Evolutionary conservation across 2,329 filamentous ascomycete species (phyloP).

Genomic region (Colletotrichum cereale): DNA sequence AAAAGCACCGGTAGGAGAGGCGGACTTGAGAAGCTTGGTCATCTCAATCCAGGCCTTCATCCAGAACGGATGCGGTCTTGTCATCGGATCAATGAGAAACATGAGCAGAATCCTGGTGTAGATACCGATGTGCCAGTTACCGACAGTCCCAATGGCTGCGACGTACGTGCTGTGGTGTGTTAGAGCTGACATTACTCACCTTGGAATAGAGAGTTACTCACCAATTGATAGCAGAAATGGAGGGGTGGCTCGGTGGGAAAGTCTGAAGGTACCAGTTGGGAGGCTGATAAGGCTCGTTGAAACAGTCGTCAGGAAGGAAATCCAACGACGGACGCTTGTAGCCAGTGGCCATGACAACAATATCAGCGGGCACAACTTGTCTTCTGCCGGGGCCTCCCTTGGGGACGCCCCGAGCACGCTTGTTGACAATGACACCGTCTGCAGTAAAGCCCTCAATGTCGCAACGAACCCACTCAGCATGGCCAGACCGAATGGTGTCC

Average conservation of each 20-base stretch:
- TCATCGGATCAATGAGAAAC: constrained; percentile 85
- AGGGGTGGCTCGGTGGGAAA: constrained; percentile 81
- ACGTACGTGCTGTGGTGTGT: constrained; percentile 75
- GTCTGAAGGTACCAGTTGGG: constrained; percentile 93
- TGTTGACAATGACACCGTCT: constrained; percentile 77
- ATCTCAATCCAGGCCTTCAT: constrained; percentile 92
- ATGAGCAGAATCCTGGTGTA: constrained; percentile 89
- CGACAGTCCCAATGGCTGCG: constrained; percentile 83
- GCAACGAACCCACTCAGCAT: constrained; percentile 83
- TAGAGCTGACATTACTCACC: background rate
- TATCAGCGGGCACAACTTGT: constrained; percentile 76
- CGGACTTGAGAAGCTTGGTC: constrained; percentile 77
- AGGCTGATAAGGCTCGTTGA: constrained; percentile 78
- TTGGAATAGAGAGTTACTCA: constrained; percentile 23
- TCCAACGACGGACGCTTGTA: constrained; percentile 79
- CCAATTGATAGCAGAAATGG: constrained; percentile 82
- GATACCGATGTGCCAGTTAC: constrained; percentile 91
- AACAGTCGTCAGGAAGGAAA: constrained; percentile 81
- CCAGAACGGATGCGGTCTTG: constrained; percentile 77
- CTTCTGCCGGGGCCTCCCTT: constrained; percentile 79
- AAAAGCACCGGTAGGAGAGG: constrained; percentile 80
- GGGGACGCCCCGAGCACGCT: constrained; percentile 78
- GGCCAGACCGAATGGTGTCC: constrained; percentile 77
- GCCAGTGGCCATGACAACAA: constrained; percentile 87
- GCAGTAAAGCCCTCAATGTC: constrained; percentile 78